These are phyloP conservation scores for Silene uniflora DNA, from an alignment of 148 eudicot genomes.

Conservation along the genomic window DNA sequence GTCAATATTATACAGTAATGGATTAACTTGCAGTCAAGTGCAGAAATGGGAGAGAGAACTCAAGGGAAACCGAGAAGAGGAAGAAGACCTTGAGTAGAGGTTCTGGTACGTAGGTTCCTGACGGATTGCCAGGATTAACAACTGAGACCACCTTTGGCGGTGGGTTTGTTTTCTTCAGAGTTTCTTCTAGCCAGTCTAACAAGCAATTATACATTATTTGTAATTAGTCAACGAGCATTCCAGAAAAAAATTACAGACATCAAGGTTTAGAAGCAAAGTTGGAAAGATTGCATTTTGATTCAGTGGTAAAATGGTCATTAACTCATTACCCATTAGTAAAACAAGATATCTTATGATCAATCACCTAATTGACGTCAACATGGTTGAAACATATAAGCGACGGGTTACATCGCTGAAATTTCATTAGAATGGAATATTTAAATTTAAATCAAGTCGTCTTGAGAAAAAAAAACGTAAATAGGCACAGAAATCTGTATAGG, in stretches of 20 bases:
- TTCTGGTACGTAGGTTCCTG: constrained; percentile 94
- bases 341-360: background rate
- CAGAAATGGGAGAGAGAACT: background rate
- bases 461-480: too few relatives aligned
- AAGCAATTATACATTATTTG: constrained; percentile 18
- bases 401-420: background rate
- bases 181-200: constrained; percentile 83
- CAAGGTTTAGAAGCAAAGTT: constrained; percentile 3
- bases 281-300: background rate
- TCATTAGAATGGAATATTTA: background rate
- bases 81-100: constrained; percentile 76
- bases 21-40: background rate
- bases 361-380: background rate
- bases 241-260: background rate
- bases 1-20: background rate
- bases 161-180: constrained; percentile 59
- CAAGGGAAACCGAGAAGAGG: constrained; percentile 18
- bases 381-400: background rate
- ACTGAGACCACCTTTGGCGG: constrained; percentile 98
- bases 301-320: background rate
- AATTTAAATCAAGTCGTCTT: background rate
- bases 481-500: background rate
- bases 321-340: background rate
- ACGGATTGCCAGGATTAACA: constrained; percentile 98
- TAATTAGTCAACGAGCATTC: constrained; percentile 4